Evolutionary conservation across 345 rosid genomes (phyloP).

Genomic region (Eucalyptus pauciflora): DNA sequence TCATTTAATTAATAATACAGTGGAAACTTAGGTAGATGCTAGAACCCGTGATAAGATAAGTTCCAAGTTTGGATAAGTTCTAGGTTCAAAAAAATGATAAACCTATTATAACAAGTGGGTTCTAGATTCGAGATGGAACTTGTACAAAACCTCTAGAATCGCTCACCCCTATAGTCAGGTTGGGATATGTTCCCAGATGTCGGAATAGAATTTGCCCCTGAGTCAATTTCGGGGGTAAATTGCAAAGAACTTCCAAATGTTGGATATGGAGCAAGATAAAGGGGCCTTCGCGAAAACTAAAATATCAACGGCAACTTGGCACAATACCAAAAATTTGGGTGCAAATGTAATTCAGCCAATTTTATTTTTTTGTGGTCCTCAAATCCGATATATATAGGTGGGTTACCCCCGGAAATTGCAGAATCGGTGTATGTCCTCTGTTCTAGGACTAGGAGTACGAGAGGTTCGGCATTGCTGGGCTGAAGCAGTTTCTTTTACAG

Average conservation of each 20-base stretch:
- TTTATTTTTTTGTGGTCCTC: background rate
- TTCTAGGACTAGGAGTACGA: background rate
- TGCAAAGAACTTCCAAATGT: background rate
- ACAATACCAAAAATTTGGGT: background rate
- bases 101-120: no score
- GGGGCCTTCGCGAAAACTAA: background rate
- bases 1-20: no score
- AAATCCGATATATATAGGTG: background rate
- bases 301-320: background rate
- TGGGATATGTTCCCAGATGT: background rate
- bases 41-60: fast-evolving
- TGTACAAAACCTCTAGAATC: fast-evolving
- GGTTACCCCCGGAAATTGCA: background rate
- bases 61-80: fast-evolving
- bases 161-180: background rate
- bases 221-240: background rate
- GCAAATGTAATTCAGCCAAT: background rate
- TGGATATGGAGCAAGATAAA: background rate
- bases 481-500: no score
- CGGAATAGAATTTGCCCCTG: background rate
- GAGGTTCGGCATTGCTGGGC: no score
- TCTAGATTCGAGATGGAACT: no score
- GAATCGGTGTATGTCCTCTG: background rate
- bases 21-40: no score
- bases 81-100: no score